These are phyloP conservation scores for Fistulinella prunicolor DNA, from an alignment of 768 basidiomycete genomes.

Conservation along the genomic window DNA sequence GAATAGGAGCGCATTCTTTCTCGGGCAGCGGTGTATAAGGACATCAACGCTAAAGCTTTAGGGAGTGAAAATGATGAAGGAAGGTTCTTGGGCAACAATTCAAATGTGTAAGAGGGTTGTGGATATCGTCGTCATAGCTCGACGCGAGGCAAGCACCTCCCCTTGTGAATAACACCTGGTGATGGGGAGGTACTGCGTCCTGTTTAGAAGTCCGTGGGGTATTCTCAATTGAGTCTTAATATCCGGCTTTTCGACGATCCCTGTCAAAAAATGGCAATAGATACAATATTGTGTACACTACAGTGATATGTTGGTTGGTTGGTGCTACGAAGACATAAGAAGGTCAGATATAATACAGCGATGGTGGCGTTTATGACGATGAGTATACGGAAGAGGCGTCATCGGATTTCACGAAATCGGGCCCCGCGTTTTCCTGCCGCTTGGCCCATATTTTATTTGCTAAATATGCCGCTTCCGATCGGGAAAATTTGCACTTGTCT, in stretches of 20 bases:
- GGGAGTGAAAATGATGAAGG: neutral
- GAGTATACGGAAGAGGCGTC: slow-evolving; percentile 15
- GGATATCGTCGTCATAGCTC: slow-evolving; percentile 11
- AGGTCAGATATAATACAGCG: neutral
- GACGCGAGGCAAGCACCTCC: slow-evolving; percentile 9
- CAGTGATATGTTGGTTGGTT: neutral
- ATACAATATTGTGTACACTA: neutral
- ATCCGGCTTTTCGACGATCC: slow-evolving; percentile 9
- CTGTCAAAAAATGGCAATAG: slow-evolving; percentile 3
- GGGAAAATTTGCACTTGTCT: slow-evolving; percentile 21
- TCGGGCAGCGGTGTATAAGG: slow-evolving; percentile 1
- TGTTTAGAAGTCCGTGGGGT: neutral
- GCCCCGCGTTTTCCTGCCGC: slow-evolving; percentile 18
- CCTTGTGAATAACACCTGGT: slow-evolving; percentile 7
- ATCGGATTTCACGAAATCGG: slow-evolving; percentile 24
- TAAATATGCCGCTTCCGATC: slow-evolving; percentile 19
- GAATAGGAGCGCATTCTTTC: slow-evolving; percentile 5
- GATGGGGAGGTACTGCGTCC: slow-evolving; percentile 1
- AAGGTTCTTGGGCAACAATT: neutral
- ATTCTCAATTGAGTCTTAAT: slow-evolving; percentile 4
- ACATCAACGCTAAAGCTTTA: slow-evolving; percentile 2
- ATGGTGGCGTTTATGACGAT: neutral
- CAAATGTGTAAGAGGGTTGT: slow-evolving; percentile 11
- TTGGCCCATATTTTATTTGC: slow-evolving; percentile 24
- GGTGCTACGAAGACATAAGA: slow-evolving; percentile 11